A percentile compares a stretch with the other conserved stretches of the same genome.
Evolutionary conservation across 176 grass and related monocot genomes (phyloP).

Genomic region (Panicum miliaceum): DNA sequence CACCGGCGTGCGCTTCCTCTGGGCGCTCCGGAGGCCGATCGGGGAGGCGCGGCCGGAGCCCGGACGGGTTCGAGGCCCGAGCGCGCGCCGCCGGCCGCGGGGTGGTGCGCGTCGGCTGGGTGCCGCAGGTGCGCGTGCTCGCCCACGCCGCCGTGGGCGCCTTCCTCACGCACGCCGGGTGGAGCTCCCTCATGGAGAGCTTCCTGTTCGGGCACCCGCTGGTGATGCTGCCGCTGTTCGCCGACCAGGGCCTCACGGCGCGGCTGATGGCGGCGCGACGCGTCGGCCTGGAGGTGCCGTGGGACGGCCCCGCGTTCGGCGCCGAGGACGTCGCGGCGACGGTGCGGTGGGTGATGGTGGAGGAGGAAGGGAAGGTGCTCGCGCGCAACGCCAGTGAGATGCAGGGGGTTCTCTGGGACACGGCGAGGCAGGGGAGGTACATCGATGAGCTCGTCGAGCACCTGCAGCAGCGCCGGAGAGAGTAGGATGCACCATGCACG

Average conservation of each 20-base stretch:
- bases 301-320: constrained; percentile 32
- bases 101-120: constrained; percentile 1
- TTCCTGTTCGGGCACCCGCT: constrained; percentile 6
- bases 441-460: background rate
- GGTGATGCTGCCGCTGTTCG: constrained; percentile 12
- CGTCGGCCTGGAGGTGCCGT: constrained; percentile 7
- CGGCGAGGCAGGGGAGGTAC: background rate
- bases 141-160: background rate
- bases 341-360: constrained; percentile 48
- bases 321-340: constrained; percentile 23
- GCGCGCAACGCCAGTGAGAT: background rate
- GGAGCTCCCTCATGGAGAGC: background rate
- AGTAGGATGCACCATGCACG: too few species aligned
- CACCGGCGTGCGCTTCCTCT: constrained; percentile 5
- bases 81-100: background rate
- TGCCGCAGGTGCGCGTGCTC: constrained; percentile 41
- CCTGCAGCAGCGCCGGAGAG: background rate
- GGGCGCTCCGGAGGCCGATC: background rate
- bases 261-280: background rate
- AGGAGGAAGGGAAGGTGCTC: constrained; percentile 43
- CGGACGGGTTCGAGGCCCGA: constrained; percentile 30
- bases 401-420: background rate
- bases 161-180: constrained; percentile 1
- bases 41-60: background rate
- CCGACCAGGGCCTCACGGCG: constrained; percentile 9